Conservation (phyloP, 352 stramenopile species). For the Globisporangium recalcitrans region DNA sequence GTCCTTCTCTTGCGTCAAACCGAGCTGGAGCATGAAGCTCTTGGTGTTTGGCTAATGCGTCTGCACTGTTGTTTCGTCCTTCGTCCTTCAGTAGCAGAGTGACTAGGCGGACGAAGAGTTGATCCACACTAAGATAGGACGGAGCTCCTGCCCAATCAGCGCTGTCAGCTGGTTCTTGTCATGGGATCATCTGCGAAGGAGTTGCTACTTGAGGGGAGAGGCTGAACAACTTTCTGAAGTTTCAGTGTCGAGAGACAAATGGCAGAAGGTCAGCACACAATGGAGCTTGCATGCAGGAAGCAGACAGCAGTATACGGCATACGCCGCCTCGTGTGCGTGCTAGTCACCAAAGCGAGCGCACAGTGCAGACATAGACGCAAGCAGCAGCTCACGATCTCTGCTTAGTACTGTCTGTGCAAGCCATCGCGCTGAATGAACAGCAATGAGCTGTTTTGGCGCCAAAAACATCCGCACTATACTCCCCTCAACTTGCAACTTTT, state of each 20-base stretch:
- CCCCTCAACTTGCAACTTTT: not conserved
- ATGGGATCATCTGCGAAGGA: slow-evolving; percentile 3
- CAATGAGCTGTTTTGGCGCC: no score
- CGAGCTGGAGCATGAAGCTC: not conserved
- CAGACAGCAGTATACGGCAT: no score
- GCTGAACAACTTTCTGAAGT: slow-evolving; percentile 9
- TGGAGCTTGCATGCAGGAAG: no score
- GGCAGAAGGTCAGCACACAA: no score
- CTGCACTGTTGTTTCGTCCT: not conserved
- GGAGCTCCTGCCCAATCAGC: slow-evolving; percentile 6
- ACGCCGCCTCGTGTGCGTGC: no score
- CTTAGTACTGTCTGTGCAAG: no score
- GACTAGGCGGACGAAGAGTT: not conserved
- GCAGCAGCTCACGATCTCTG: no score
- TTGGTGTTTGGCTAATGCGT: not conserved
- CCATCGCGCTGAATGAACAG: no score
- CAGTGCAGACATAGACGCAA: no score
- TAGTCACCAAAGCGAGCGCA: no score
- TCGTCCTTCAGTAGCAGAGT: not conserved
- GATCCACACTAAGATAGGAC: not conserved
- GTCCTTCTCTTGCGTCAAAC: not conserved
- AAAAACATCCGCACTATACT: no score
- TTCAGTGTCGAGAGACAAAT: not conserved
- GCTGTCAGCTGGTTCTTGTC: not conserved
- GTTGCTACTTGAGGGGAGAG: slow-evolving; percentile 7